Conservation (phyloP, 805 yeast species). For the Yarrowia sp. region DNA sequence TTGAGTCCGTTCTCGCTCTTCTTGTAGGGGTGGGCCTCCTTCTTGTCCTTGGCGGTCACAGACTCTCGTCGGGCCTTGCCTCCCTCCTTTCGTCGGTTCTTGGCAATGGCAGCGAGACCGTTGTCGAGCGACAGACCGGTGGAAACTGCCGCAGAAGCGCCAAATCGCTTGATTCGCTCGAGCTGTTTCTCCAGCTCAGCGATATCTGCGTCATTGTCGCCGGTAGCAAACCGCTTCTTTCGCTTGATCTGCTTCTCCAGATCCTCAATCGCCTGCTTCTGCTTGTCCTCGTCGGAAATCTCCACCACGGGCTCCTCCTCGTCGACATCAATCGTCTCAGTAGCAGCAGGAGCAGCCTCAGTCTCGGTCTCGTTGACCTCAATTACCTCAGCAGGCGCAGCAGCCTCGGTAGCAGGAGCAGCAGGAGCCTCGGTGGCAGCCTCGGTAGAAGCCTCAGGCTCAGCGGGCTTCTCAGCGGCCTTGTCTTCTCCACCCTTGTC, state of each 20-base stretch:
- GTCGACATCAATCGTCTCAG: conserved; percentile 41
- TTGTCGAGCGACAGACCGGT: conserved; percentile 9
- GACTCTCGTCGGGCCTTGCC: conserved; percentile 22
- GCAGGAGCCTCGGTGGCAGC: not conserved
- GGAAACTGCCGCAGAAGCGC: conserved; percentile 48
- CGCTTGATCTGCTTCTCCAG: conserved; percentile 72
- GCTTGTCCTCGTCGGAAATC: conserved; percentile 54
- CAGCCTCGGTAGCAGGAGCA: conserved; percentile 10
- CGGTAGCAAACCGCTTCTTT: conserved; percentile 76
- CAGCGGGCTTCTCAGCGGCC: conserved; percentile 15
- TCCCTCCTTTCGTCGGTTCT: conserved; percentile 1
- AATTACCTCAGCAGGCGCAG: conserved; percentile 6
- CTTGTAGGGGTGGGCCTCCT: conserved; percentile 15
- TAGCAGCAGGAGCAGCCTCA: conserved; percentile 29
- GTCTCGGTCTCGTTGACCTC: conserved; percentile 42
- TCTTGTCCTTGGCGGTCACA: conserved; percentile 21
- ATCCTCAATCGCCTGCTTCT: conserved; percentile 69
- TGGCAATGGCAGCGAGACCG: conserved; percentile 7
- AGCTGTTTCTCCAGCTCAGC: conserved; percentile 66
- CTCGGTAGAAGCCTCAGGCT: conserved; percentile 8
- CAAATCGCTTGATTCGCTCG: conserved; percentile 81
- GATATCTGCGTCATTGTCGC: conserved; percentile 53
- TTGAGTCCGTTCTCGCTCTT: conserved; percentile 33
- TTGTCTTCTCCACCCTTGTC: conserved; percentile 53
- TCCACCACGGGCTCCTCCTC: conserved; percentile 43